These are phyloP conservation scores for Microsporum ferrugineum DNA, from an alignment of 2,329 filamentous ascomycete species.

Conservation along the genomic window DNA sequence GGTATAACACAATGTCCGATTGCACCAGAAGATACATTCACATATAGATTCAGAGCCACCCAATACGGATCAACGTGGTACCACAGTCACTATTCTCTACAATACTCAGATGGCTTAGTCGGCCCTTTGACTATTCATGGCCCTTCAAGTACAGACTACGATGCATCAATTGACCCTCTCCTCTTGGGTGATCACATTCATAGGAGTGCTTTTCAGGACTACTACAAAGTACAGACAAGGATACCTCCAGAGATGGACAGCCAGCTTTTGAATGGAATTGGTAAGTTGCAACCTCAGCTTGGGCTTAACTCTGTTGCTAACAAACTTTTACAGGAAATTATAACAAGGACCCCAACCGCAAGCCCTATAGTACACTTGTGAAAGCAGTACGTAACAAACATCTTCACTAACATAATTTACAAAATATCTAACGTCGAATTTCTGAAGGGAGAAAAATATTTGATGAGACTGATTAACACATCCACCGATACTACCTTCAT, in stretches of 20 bases:
- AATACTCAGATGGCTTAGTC: conserved; percentile 22
- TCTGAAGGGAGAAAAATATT: conserved; percentile 20
- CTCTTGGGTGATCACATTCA: conserved; percentile 1
- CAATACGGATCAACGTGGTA: conserved; percentile 24
- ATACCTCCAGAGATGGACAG: conserved; percentile 16
- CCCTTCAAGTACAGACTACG: conserved; percentile 29
- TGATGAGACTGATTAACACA: conserved; percentile 27
- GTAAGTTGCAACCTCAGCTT: neutral
- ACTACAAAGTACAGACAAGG: neutral
- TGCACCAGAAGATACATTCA: conserved; percentile 24
- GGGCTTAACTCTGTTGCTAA: neutral
- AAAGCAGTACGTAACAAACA: conserved; percentile 4
- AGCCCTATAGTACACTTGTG: conserved; percentile 9
- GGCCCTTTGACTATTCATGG: conserved; percentile 27
- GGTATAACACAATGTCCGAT: conserved; percentile 30
- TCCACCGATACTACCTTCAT: conserved; percentile 41
- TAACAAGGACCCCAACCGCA: neutral
- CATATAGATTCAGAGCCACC: conserved; percentile 22
- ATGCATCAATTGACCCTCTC: conserved; percentile 13
- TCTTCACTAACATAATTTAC: neutral
- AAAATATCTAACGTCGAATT: neutral
- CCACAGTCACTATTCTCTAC: conserved; percentile 21
- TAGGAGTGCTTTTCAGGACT: conserved; percentile 5
- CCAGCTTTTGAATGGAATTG: conserved; percentile 16
- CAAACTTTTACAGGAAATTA: conserved; percentile 1